Conservation (phyloP, 169 alveolate genomes). For the Plasmodium gallinaceum region DNA sequence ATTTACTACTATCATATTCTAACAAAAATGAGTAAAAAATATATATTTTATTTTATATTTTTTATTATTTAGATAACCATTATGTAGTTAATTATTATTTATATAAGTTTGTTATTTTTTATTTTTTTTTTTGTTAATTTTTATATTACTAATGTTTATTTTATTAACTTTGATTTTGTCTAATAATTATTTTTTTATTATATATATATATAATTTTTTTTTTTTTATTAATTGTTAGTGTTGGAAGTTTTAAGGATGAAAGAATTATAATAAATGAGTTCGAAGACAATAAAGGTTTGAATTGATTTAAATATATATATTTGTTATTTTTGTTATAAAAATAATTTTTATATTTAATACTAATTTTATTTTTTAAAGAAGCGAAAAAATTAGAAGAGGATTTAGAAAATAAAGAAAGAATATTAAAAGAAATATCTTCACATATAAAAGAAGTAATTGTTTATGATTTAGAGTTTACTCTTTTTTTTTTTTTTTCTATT, state of each 20-base stretch:
- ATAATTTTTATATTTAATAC: background rate
- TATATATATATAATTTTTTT: background rate
- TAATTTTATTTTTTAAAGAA: slow-evolving; percentile 25
- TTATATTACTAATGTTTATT: background rate
- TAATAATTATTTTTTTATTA: background rate
- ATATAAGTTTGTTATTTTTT: too few species aligned
- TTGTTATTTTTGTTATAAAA: too few species aligned
- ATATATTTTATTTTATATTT: background rate
- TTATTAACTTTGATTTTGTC: background rate
- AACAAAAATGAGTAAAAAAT: slow-evolving; percentile 24
- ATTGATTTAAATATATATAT: background rate
- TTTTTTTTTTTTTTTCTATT: too few species aligned
- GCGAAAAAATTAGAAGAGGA: slow-evolving; percentile 62
- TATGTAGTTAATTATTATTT: background rate
- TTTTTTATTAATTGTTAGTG: background rate
- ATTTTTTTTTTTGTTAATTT: background rate
- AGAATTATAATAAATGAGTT: background rate
- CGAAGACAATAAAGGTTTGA: background rate
- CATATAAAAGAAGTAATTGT: slow-evolving; percentile 44
- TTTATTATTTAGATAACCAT: background rate
- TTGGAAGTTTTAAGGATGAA: background rate
- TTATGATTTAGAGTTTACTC: background rate
- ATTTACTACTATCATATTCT: slow-evolving; percentile 28
- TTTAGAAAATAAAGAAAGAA: slow-evolving; percentile 65
- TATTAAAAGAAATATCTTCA: slow-evolving; percentile 49